Conservation (phyloP, 2,329 filamentous ascomycete genomes). For the Paracorniculantispora psalliotae region DNA sequence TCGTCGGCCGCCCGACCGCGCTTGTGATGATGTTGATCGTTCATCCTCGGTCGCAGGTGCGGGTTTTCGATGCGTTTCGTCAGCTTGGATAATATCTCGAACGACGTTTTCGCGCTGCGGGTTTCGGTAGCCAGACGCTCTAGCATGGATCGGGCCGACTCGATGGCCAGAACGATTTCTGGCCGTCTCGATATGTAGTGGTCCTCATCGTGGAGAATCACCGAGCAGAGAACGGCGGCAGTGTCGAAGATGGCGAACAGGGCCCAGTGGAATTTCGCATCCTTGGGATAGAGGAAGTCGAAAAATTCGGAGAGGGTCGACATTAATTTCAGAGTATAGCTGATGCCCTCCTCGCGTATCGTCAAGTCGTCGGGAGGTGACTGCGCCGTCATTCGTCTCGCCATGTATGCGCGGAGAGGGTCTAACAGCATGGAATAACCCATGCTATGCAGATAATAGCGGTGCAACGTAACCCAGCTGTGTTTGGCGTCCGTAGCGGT, state of each 20-base stretch:
- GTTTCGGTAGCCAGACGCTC: slow-evolving; percentile 25
- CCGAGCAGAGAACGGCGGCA: slow-evolving; percentile 45
- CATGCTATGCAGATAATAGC: slow-evolving; percentile 40
- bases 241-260: slow-evolving; percentile 49
- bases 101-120: slow-evolving; percentile 28
- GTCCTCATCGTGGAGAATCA: slow-evolving; percentile 45
- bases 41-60: background rate
- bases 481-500: slow-evolving; percentile 34
- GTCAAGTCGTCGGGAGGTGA: slow-evolving; percentile 28
- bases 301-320: slow-evolving; percentile 26
- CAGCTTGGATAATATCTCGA: slow-evolving; percentile 28
- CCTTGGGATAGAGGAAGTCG: slow-evolving; percentile 18
- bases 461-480: slow-evolving; percentile 41
- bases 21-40: slow-evolving; percentile 14
- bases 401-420: slow-evolving; percentile 42
- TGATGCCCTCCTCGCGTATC: slow-evolving; percentile 38
- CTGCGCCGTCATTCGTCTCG: slow-evolving; percentile 27
- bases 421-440: slow-evolving; percentile 41
- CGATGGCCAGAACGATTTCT: slow-evolving; percentile 36
- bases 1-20: slow-evolving; percentile 4
- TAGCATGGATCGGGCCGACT: slow-evolving; percentile 30
- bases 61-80: slow-evolving; percentile 19
- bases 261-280: slow-evolving; percentile 45
- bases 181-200: slow-evolving; percentile 34
- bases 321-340: slow-evolving; percentile 40